These are phyloP conservation scores for Aquilaria sinensis DNA, from an alignment of 345 rosid genomes.

Conservation along the genomic window DNA sequence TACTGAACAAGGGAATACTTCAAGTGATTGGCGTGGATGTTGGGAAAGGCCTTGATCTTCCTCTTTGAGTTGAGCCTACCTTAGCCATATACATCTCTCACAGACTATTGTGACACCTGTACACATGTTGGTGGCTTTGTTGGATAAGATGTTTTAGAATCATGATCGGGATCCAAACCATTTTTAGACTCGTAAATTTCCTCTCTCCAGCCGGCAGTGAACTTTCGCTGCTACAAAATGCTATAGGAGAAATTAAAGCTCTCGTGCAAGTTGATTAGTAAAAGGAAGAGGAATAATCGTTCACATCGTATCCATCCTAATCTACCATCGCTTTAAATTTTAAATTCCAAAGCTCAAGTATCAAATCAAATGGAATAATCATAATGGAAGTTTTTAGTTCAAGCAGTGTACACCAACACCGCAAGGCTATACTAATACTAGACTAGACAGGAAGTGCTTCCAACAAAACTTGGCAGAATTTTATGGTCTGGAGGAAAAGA, in stretches of 20 bases:
- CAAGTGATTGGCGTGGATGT: constrained; percentile 69
- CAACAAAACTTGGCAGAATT: too few relatives aligned
- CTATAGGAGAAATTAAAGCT: too few relatives aligned
- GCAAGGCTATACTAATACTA: constrained; percentile 2
- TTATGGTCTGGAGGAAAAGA: constrained; percentile 18
- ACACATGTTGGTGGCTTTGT: not conserved
- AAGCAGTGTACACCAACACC: not conserved
- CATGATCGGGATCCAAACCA: too few relatives aligned
- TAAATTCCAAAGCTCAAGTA: too few relatives aligned
- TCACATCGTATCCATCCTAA: too few relatives aligned
- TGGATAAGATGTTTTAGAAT: constrained; percentile 8
- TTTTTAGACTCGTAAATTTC: not conserved
- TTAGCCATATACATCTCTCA: too few relatives aligned
- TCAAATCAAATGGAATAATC: not conserved
- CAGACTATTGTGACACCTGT: not conserved
- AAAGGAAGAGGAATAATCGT: too few relatives aligned
- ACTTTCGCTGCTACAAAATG: too few relatives aligned
- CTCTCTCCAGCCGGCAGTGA: not conserved
- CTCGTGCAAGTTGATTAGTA: too few relatives aligned
- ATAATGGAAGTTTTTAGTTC: not conserved
- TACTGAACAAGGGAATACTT: constrained; percentile 65
- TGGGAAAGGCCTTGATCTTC: constrained; percentile 82
- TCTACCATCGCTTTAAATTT: too few relatives aligned
- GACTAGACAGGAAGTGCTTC: too few relatives aligned
- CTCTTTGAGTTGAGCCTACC: constrained; percentile 45